Evolutionary conservation across 352 stramenopile species (phyloP).

Genomic region (Aphanomyces stellatus): DNA sequence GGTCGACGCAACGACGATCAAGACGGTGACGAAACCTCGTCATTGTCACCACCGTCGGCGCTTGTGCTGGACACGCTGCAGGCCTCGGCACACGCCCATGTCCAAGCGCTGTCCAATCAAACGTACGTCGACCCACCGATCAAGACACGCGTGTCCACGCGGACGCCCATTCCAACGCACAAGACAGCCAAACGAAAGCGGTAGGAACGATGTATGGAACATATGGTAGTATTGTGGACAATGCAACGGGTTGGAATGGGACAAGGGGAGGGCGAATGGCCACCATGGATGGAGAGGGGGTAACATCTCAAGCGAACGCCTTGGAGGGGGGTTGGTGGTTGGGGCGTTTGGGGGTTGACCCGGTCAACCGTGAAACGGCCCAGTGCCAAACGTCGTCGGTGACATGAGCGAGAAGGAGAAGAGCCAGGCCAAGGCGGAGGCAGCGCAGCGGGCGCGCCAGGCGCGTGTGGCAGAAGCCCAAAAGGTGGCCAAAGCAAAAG

Average conservation of each 20-base stretch:
- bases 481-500: slow-evolving; percentile 2
- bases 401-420: slow-evolving; percentile 19
- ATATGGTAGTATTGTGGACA: too few species aligned
- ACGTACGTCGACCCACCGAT: neutral
- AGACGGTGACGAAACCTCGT: neutral
- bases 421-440: neutral
- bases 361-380: too few species aligned
- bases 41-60: neutral
- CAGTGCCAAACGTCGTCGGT: too few species aligned
- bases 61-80: slow-evolving; percentile 16
- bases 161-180: neutral
- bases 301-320: too few species aligned
- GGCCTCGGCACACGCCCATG: slow-evolving; percentile 1
- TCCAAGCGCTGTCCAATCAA: neutral
- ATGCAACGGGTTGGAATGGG: too few species aligned
- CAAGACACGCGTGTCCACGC: neutral
- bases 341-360: too few species aligned
- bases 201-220: neutral
- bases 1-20: slow-evolving; percentile 23
- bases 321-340: too few species aligned
- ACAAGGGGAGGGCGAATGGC: too few species aligned
- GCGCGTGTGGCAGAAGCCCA: slow-evolving; percentile 1
- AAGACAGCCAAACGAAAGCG: neutral
- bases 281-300: too few species aligned
- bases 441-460: neutral